Conservation (phyloP, 768 basidiomycete genomes). For the Leccinum olivaceopallidum region DNA sequence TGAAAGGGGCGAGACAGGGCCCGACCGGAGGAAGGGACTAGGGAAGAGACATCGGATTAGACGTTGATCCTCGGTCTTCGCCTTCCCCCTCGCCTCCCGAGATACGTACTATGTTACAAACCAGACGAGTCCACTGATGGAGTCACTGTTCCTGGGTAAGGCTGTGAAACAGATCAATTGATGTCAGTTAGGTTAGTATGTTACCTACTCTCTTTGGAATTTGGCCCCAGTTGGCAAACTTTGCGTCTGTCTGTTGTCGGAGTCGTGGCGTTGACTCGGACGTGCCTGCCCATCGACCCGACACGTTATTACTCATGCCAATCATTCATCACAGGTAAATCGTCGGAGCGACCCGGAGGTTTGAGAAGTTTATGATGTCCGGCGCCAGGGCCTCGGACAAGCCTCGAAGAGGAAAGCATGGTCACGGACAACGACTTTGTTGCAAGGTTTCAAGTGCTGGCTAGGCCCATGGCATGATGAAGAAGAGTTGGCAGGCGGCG, state of each 20-base stretch:
- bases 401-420: not conserved
- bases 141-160: too few relatives aligned
- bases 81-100: too few relatives aligned
- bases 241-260: too few relatives aligned
- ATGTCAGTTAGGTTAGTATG: too few relatives aligned
- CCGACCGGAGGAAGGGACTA: too few relatives aligned
- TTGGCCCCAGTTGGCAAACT: not conserved
- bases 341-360: not conserved
- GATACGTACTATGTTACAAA: too few relatives aligned
- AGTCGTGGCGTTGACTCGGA: not conserved
- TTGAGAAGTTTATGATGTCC: not conserved
- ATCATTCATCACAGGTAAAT: not conserved
- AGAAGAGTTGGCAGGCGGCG: too few relatives aligned
- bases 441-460: not conserved
- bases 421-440: not conserved
- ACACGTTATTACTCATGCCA: not conserved
- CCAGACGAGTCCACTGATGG: too few relatives aligned
- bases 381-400: not conserved
- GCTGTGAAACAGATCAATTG: too few relatives aligned
- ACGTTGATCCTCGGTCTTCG: too few relatives aligned
- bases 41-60: not conserved
- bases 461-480: too few relatives aligned
- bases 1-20: not conserved
- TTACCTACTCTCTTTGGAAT: too few relatives aligned
- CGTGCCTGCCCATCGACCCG: not conserved